phyloP scores from a whole-genome alignment of 805 yeast genomes.

The Wickerhamomyces bisporus region DNA sequence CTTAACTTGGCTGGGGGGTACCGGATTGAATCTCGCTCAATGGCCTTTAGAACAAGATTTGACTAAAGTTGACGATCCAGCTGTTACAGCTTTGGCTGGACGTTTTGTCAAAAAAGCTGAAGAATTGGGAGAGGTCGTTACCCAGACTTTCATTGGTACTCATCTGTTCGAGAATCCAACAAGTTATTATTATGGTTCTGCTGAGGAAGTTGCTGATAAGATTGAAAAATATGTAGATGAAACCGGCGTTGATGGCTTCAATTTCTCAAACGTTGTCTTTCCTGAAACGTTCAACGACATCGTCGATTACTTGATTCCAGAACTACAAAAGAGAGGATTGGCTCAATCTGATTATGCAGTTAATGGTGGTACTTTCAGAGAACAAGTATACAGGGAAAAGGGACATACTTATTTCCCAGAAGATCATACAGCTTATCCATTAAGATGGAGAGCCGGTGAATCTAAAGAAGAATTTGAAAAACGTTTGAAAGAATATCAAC shows the following conservation, averaged over 20 bases:
- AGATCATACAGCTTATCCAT: constrained; percentile 13
- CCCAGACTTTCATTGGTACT: constrained; percentile 18
- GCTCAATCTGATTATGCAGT: constrained; percentile 33
- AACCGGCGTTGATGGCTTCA: constrained; percentile 38
- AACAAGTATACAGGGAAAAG: constrained; percentile 26
- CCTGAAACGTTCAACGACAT: constrained; percentile 37
- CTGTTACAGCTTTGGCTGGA: constrained; percentile 17
- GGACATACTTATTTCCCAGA: constrained; percentile 8
- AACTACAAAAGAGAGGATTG: constrained; percentile 29
- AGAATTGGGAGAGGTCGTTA: constrained; percentile 19
- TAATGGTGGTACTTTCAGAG: constrained; percentile 29
- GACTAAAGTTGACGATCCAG: constrained; percentile 1
- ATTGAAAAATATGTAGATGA: constrained; percentile 27
- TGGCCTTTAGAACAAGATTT: constrained; percentile 30
- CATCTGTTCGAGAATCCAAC: constrained; percentile 28
- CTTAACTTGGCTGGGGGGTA: constrained; percentile 33
- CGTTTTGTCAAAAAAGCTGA: constrained; percentile 8
- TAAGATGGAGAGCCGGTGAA: constrained; percentile 17
- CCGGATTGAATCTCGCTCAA: constrained; percentile 32
- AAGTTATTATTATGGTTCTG: constrained; percentile 35
- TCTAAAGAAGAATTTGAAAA: constrained; percentile 13
- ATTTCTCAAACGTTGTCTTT: constrained; percentile 32
- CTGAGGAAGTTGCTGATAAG: constrained; percentile 11
- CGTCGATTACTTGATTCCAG: constrained; percentile 32
- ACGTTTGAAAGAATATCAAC: constrained; percentile 1